Percentiles rank a stretch among this genome's conserved stretches.
These are phyloP conservation scores for Olyra latifolia DNA, from an alignment of 176 grass and related monocot species.

Conservation along the genomic window DNA sequence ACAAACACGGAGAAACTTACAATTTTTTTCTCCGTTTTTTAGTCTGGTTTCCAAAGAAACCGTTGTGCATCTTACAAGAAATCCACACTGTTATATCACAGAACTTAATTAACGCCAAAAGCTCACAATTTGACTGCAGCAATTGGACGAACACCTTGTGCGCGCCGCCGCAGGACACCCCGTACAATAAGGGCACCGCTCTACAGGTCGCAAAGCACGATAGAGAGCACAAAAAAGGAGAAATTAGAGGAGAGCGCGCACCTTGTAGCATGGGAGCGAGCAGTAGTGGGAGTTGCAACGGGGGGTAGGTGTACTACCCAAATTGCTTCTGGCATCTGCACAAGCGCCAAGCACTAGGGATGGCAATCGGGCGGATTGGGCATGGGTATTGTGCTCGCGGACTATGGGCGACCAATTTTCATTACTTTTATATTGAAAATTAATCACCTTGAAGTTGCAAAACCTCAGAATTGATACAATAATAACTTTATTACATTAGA, in stretches of 20 bases:
- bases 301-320: slow-evolving; percentile 87
- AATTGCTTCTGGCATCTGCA: slow-evolving; percentile 99
- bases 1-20: not conserved
- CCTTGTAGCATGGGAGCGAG: slow-evolving; percentile 97
- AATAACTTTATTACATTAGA: no score
- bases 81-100: not conserved
- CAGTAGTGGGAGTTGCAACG: slow-evolving; percentile 91
- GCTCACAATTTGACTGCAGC: not conserved
- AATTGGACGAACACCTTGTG: slow-evolving; percentile 35
- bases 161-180: not conserved
- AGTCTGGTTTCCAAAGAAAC: not conserved
- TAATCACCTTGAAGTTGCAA: no score
- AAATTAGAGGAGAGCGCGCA: slow-evolving; percentile 25
- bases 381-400: no score
- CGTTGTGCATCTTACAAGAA: not conserved
- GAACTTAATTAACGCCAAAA: not conserved
- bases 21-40: not conserved
- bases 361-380: no score
- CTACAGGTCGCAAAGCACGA: not conserved
- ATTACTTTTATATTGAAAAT: no score
- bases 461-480: no score
- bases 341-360: no score
- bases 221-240: not conserved
- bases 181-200: no score
- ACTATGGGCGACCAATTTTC: no score